phyloP scores from a whole-genome alignment of 306 rosid genomes.

The Coriaria nepalensis region DNA sequence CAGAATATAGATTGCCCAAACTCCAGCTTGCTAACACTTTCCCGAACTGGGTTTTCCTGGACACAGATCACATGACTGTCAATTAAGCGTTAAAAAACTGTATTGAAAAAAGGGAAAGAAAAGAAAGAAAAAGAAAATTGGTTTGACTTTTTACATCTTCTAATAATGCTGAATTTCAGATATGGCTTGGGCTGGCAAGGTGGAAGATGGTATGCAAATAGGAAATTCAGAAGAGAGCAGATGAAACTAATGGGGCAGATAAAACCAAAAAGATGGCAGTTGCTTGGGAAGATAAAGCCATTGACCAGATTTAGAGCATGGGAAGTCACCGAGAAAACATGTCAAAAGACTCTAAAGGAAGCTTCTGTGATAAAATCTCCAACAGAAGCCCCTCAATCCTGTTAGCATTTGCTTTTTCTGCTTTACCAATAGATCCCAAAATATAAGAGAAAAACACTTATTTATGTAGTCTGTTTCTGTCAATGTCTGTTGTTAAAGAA shows the following conservation, averaged over 20 bases:
- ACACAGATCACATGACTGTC: no score
- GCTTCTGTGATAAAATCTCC: slow-evolving; percentile 16
- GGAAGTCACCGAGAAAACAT: slow-evolving; percentile 28
- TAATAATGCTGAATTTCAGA: slow-evolving; percentile 24
- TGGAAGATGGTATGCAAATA: slow-evolving; percentile 61
- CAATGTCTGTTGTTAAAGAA: no score
- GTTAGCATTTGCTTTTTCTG: neutral
- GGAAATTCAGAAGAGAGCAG: slow-evolving; percentile 73
- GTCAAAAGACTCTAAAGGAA: slow-evolving; percentile 29
- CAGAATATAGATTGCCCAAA: no score
- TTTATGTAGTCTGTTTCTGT: no score
- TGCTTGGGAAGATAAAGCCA: slow-evolving; percentile 39
- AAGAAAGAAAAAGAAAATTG: neutral
- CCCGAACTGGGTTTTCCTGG: no score
- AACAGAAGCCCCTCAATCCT: slow-evolving; percentile 4
- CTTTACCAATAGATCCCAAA: no score
- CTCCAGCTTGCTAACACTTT: no score
- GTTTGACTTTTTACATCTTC: neutral
- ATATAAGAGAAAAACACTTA: no score
- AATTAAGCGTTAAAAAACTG: no score
- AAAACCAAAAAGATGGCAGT: slow-evolving; percentile 59
- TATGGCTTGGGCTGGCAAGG: slow-evolving; percentile 94
- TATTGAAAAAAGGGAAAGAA: no score
- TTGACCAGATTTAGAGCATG: slow-evolving; percentile 5
- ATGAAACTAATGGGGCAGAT: slow-evolving; percentile 66